Base-by-base conservation (phyloP, 305 asterid species). In the Solanum hybrid region DNA sequence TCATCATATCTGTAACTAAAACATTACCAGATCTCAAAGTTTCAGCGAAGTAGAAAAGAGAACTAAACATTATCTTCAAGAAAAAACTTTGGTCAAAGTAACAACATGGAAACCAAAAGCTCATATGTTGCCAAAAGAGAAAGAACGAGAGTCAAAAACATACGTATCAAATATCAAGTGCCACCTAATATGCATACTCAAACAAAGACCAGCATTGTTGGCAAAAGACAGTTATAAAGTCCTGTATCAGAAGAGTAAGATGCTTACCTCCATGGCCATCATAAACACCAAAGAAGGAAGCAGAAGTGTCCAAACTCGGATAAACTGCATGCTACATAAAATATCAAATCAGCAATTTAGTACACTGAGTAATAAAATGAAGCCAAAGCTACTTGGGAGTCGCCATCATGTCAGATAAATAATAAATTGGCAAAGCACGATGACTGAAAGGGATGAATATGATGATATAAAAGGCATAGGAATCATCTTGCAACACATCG, bases 241-340 rank as follows among this genome's bases (percentile, higher is more conserved):
- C 12, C 74, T 84, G 3, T 69, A 89, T 34, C 91, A 85, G 86
- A 88, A 61, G 89, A 86, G 76, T 90, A 89, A 67, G 88, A 93
- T 86, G 33, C 64, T 95, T 95, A 97, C 99, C 99, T 92, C 99
- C 99, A 93, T 97, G 99, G 89, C 99, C 99, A 95, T 97, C 99
- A 94, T 97, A 97, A 90, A 97, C 99, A 92, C 98, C 99, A 93
- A 97, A 97, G 92, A 95, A 96, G 90, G 99, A 95, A 64, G 98
- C 94, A 78, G 96, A 93, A 88, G 90, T 93, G 92, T 95, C 98
- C 97, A 97, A 91, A 94, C 94, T 87, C 88, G 95, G 92, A 93
- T 90, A 93, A 83, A 98, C 96, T 92, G 99, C 99, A 94, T 97
- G 99, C 99, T 97, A 94, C 78, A 92, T 88, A 93, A 92, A 73